These are phyloP conservation scores for Aspergillus mulundensis DNA, from an alignment of 495 filamentous ascomycete species.

Conservation along the genomic window DNA sequence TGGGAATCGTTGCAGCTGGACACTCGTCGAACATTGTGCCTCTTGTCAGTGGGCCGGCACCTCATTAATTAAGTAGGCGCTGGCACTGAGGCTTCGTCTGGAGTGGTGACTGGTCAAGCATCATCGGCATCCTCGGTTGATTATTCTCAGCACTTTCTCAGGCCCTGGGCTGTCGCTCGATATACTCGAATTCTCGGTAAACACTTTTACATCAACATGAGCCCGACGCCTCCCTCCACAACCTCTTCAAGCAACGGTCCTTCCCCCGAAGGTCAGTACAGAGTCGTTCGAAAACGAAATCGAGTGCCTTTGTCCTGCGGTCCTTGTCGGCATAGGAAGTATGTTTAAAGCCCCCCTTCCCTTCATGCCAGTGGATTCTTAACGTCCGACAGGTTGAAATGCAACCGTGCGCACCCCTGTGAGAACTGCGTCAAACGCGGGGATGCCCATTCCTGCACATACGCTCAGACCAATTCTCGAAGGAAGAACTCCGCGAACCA, in stretches of 20 bases:
- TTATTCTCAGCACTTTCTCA: background rate
- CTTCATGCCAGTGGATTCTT: conserved; percentile 20
- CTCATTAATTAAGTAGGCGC: no score
- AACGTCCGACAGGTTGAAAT: conserved; percentile 67
- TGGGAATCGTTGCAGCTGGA: background rate
- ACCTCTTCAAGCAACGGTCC: conserved; percentile 70
- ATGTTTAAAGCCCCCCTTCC: conserved; percentile 36
- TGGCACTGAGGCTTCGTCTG: background rate
- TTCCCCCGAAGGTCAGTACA: conserved; percentile 83
- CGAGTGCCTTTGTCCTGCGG: conserved; percentile 91
- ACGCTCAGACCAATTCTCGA: conserved; percentile 73
- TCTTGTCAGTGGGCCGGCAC: no score
- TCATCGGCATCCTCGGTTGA: background rate
- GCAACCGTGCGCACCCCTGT: conserved; percentile 87
- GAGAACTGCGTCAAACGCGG: conserved; percentile 92
- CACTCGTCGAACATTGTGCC: background rate
- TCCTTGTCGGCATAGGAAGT: conserved; percentile 94
- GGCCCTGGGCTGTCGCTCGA: background rate
- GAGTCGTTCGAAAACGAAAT: conserved; percentile 91
- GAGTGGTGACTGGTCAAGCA: background rate
- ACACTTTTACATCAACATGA: conserved; percentile 49
- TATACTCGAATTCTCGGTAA: background rate
- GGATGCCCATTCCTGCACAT: conserved; percentile 81
- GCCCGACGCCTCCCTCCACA: conserved; percentile 88
- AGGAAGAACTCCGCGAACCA: conserved; percentile 67